Percentiles rank a stretch among this genome's conserved stretches.
These are phyloP conservation scores for Pseudozyma tsukubaensis DNA, from an alignment of 1,284 basidiomycete species.

Conservation along the genomic window DNA sequence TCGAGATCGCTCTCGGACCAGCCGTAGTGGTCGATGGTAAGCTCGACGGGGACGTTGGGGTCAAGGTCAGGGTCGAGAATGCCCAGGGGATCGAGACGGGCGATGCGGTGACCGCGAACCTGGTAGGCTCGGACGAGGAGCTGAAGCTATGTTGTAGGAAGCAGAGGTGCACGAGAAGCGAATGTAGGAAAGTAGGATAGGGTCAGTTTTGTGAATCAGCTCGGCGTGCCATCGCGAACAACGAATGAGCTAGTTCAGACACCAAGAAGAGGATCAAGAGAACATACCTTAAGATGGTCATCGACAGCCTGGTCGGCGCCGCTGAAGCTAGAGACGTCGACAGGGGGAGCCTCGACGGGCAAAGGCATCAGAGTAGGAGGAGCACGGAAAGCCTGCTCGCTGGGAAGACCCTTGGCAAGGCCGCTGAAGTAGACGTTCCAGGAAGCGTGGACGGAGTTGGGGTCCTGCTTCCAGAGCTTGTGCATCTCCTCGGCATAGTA, in stretches of 20 bases:
- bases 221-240: too few species aligned
- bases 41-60: conserved; percentile 59
- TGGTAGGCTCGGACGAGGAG: conserved; percentile 87
- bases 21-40: conserved; percentile 76
- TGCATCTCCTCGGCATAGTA: conserved; percentile 90
- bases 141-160: conserved; percentile 44
- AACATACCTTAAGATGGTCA: conserved; percentile 83
- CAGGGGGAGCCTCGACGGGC: conserved; percentile 82
- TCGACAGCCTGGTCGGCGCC: conserved; percentile 80
- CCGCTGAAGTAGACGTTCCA: conserved; percentile 97
- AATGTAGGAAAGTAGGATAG: too few species aligned
- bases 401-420: conserved; percentile 87
- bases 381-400: conserved; percentile 84
- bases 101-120: conserved; percentile 96
- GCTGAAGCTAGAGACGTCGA: conserved; percentile 74
- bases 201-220: background rate
- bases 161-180: background rate
- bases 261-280: background rate
- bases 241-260: too few species aligned
- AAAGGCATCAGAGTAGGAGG: conserved; percentile 77
- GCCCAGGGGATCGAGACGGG: conserved; percentile 93
- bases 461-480: conserved; percentile 73
- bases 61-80: conserved; percentile 87
- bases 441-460: conserved; percentile 89
- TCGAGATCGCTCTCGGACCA: conserved; percentile 93